Base-by-base conservation (phyloP, 208 protist species). In the Lotmaria passim region DNA sequence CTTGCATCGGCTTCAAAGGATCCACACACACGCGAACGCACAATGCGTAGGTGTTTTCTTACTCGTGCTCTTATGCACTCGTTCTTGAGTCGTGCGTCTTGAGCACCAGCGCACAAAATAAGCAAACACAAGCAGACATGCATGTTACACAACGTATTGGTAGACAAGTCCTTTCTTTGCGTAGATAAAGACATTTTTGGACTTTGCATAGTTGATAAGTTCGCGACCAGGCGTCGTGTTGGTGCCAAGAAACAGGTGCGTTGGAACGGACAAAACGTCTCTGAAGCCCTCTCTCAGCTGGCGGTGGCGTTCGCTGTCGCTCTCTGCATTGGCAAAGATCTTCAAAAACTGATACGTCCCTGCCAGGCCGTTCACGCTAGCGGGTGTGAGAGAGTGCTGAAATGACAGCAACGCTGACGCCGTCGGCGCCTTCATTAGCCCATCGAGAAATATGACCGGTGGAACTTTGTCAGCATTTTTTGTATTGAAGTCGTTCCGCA, bases 101-200 rank as follows among this genome's bases (percentile, higher is more conserved):
- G n/a, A n/a, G n/a, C n/a, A n/a, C n/a, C n/a, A n/a, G n/a, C n/a
- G n/a, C n/a, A n/a, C n/a, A n/a, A n/a, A n/a, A n/a, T n/a, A n/a
- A n/a, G n/a, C n/a, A n/a, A n/a, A n/a, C 47, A 33, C 23, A 24
- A 26, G 23, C 34, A 58, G 4, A 43, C 36, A 44, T n/a, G 24
- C 1, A 46, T 15, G n/a, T 51, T 84, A 94, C 21, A 79, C 71
- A 44, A 88, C 76, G 62, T 93, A 96, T 39, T 91, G 63, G 63
- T 86, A 94, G 19, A 73, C 61, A 33, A 68, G 24, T 12, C 86
- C 91, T 55, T 87, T 92, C 46, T 89, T 91, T 3, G 76, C 86
- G 60, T 96, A 96, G 14, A 96, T 56, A 77, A 91, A 93, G 14
- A 96, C 83, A 61, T 83, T 88, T 73, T 93, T 94, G 1, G 72